phyloP scores from a whole-genome alignment of 305 asterid genomes.

The Fraxinus latifolia region DNA sequence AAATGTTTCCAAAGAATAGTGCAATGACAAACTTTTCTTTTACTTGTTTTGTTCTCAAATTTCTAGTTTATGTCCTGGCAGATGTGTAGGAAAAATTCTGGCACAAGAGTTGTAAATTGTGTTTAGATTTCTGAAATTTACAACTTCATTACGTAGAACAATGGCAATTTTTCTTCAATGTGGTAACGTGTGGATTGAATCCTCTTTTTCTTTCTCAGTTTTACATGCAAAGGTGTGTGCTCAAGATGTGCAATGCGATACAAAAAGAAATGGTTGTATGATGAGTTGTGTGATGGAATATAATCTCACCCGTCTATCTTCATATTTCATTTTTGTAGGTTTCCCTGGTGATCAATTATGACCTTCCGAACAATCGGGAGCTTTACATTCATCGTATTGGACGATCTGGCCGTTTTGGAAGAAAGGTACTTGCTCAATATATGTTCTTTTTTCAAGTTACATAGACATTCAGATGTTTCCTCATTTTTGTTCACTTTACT shows the following conservation, averaged over 20 bases:
- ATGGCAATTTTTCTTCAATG: background rate
- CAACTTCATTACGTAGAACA: background rate
- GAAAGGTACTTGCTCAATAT: slow-evolving; percentile 53
- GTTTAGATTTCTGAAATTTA: background rate
- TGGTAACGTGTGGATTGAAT: background rate
- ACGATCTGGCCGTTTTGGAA: slow-evolving; percentile 89
- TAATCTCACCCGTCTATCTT: background rate
- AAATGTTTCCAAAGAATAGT: background rate
- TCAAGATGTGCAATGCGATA: background rate
- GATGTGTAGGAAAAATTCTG: background rate
- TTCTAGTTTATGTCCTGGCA: background rate
- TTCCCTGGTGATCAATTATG: slow-evolving; percentile 87
- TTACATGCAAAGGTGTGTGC: background rate
- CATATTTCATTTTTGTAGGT: slow-evolving; percentile 43
- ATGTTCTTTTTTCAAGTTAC: background rate
- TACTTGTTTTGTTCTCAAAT: background rate
- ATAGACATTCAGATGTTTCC: background rate
- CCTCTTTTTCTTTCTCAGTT: background rate
- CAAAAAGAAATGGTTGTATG: background rate
- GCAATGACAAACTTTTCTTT: background rate
- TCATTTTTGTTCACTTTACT: background rate
- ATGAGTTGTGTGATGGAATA: slow-evolving; percentile 15
- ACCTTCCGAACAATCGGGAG: slow-evolving; percentile 91
- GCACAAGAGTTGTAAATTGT: background rate
- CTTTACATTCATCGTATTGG: slow-evolving; percentile 91